Percentiles rank a stretch among this genome's conserved stretches.
These are phyloP conservation scores for Kalanchoe fedtschenkoi DNA, from an alignment of 164 flowering plant genomes.

Conservation along the genomic window DNA sequence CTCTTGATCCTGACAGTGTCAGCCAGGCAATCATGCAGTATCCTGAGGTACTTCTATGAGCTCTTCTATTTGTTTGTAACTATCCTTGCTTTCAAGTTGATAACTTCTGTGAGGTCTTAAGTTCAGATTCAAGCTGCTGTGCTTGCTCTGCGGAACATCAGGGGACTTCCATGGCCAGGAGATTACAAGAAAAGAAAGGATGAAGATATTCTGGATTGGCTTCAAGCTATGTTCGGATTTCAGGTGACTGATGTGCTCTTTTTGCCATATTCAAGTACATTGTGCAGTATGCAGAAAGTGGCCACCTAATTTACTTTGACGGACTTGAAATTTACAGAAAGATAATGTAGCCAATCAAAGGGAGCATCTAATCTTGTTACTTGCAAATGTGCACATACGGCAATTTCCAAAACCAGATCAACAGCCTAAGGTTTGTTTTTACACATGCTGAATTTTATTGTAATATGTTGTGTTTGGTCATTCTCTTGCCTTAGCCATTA, in stretches of 20 bases:
- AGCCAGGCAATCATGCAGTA: slow-evolving; percentile 91
- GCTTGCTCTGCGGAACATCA: slow-evolving; percentile 78
- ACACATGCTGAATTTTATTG: background rate
- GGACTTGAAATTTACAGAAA: slow-evolving; percentile 53
- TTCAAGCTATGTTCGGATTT: slow-evolving; percentile 95
- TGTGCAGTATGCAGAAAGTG: background rate
- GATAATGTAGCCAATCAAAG: slow-evolving; percentile 94
- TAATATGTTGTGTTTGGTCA: background rate
- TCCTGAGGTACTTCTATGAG: slow-evolving; percentile 59
- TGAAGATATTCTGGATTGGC: slow-evolving; percentile 96
- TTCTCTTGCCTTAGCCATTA: background rate
- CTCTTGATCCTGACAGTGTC: slow-evolving; percentile 96
- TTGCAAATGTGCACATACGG: slow-evolving; percentile 93
- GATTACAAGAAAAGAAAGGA: slow-evolving; percentile 69
- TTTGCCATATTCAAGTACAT: background rate
- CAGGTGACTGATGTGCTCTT: slow-evolving; percentile 40
- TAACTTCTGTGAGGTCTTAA: background rate
- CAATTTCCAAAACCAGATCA: slow-evolving; percentile 90
- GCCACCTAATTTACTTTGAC: background rate
- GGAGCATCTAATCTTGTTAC: slow-evolving; percentile 89
- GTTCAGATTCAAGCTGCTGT: slow-evolving; percentile 90
- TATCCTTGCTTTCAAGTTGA: background rate
- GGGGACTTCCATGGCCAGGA: slow-evolving; percentile 96
- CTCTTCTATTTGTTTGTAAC: background rate
- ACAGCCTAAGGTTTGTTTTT: slow-evolving; percentile 70